A percentile compares a stretch with the other conserved stretches of the same genome.
Evolutionary conservation across 805 yeast genomes (phyloP).

Genomic region (Kuraishia cidri): DNA sequence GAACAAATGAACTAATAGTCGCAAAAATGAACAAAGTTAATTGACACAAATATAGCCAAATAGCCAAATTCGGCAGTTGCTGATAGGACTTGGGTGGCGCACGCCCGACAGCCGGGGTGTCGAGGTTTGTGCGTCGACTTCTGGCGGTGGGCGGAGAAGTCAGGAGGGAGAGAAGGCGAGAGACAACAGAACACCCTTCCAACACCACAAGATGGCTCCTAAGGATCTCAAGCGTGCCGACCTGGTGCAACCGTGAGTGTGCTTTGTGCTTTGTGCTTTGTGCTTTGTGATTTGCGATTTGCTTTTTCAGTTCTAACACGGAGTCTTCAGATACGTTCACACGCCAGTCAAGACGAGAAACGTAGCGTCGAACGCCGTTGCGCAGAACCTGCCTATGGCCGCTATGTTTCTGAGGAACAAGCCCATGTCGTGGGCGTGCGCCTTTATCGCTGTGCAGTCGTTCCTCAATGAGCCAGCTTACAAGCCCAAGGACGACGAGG

Average conservation of each 20-base stretch:
- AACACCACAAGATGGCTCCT: conserved; percentile 2
- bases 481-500: conserved; percentile 14
- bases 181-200: no score
- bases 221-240: conserved; percentile 2
- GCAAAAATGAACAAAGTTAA: no score
- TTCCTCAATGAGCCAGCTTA: conserved; percentile 29
- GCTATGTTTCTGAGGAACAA: conserved; percentile 56
- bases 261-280: no score
- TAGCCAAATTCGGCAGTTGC: no score
- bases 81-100: no score
- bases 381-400: conserved; percentile 52
- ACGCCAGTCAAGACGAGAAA: conserved; percentile 35
- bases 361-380: conserved; percentile 34
- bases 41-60: no score
- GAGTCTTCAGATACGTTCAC: conserved; percentile 30
- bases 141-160: no score
- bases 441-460: conserved; percentile 42
- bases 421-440: conserved; percentile 44
- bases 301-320: background rate
- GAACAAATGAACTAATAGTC: no score
- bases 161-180: no score
- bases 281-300: background rate
- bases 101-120: no score
- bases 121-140: no score
- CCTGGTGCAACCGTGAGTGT: background rate